phyloP scores from a whole-genome alignment of 345 rosid species.

The Cochlearia excelsa region DNA sequence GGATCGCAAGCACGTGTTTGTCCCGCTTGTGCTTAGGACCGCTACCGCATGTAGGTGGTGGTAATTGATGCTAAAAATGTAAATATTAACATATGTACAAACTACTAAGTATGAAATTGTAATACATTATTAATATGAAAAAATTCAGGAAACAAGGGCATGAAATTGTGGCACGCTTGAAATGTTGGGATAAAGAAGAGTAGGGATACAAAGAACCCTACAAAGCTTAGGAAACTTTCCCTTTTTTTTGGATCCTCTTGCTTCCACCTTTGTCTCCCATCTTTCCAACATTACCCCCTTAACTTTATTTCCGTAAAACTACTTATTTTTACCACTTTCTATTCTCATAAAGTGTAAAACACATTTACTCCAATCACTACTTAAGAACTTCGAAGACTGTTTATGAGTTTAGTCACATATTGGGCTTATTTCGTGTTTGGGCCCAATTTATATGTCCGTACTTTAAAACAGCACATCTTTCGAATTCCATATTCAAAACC shows the following conservation, averaged over 20 bases:
- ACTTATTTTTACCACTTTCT: neutral
- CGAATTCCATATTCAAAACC: conserved; percentile 11
- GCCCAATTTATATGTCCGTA: too few species aligned
- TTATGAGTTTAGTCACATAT: too few species aligned
- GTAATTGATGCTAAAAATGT: neutral
- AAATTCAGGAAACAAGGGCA: conserved; percentile 38
- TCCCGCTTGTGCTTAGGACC: too few species aligned
- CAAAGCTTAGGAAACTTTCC: conserved; percentile 26
- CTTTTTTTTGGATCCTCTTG: conserved; percentile 15
- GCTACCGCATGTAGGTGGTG: too few species aligned
- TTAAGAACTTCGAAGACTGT: too few species aligned
- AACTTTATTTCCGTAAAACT: conserved; percentile 5
- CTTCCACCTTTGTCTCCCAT: conserved; percentile 36
- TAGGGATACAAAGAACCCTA: conserved; percentile 3
- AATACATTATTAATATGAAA: too few species aligned
- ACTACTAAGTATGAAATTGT: too few species aligned
- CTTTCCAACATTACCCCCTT: conserved; percentile 25
- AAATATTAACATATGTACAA: conserved; percentile 3
- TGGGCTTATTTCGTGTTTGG: too few species aligned
- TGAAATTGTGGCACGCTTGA: conserved; percentile 36
- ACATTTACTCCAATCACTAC: too few species aligned
- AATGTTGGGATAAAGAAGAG: too few species aligned
- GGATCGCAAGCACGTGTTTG: too few species aligned
- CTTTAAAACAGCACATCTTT: neutral
- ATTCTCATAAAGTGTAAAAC: too few species aligned